Evolutionary conservation across 345 rosid genomes (phyloP).

Genomic region (Geranium brycei): DNA sequence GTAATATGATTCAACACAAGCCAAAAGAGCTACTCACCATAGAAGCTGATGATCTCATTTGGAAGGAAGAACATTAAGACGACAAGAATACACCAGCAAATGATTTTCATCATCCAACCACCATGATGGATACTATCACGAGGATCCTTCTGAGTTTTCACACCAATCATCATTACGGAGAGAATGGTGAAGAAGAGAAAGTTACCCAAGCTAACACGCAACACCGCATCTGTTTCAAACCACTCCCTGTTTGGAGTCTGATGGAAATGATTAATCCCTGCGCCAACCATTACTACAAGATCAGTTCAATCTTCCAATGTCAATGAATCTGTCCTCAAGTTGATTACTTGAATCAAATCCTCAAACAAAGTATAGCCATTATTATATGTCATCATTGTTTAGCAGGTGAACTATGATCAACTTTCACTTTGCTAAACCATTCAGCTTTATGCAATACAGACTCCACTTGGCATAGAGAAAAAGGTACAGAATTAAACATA

Average conservation of each 20-base stretch:
- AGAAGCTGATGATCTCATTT: constrained; percentile 75
- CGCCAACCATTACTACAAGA: constrained; percentile 1
- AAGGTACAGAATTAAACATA: too few species aligned
- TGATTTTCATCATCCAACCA: constrained; percentile 96
- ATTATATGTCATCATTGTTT: neutral
- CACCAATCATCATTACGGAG: constrained; percentile 76
- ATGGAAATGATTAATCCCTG: constrained; percentile 94
- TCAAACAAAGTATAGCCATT: neutral
- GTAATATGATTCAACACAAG: neutral
- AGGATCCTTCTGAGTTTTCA: constrained; percentile 86
- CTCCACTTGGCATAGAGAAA: too few species aligned
- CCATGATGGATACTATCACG: constrained; percentile 95
- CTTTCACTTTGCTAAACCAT: neutral
- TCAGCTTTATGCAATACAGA: neutral
- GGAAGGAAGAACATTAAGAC: constrained; percentile 94
- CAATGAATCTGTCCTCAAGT: neutral
- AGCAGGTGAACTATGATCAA: neutral
- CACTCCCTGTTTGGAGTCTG: constrained; percentile 84
- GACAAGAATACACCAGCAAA: constrained; percentile 77
- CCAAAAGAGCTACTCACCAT: constrained; percentile 35
- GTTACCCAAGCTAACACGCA: constrained; percentile 95
- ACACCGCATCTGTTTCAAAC: constrained; percentile 96
- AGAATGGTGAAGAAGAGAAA: constrained; percentile 76
- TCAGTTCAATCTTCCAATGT: neutral
- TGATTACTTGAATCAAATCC: neutral